Base-by-base conservation (phyloP, 2,329 filamentous ascomycete species). In the Ceratocystis ficicola region DNA sequence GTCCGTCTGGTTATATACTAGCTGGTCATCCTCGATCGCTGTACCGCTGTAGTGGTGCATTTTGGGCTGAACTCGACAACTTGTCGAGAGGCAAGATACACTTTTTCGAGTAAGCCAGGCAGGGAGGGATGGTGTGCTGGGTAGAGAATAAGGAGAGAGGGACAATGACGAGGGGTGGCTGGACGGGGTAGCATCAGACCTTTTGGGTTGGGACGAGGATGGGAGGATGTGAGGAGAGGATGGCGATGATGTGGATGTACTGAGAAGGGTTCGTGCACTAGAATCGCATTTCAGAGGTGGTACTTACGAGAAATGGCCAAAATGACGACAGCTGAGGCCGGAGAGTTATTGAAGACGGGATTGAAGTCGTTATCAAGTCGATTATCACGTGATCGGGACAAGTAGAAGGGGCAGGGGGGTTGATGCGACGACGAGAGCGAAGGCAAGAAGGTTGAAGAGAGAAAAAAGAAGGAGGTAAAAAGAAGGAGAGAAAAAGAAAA, bases 351-450 rank as follows among this genome's bases (percentile, higher is more conserved):
- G 50, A 25, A 55, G 52, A 28, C 17, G n/a, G 15, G 1, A 8
- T 59, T 17, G 20, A 32, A n/a, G 36, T 41, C 36, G 36, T 41
- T 44, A 62, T 46, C 22, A 62, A 36, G 44, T 46, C 6, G 41
- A 5, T 3, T 6, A 44, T 50, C 61, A 63, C 41, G 44, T 63
- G 55, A 59, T 22, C 28, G 55, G 15, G 6, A 59, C 10, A 36
- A 36, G 55, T 28, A n/a, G 5, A 8, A n/a, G 4, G 17, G 50
- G 12, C 20, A 57, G 55, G 69, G 67, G 66, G 67, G 15, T 68
- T 69, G 62, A 67, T 67, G 60, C 70, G 69, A 69, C 41, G 44
- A 62, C 15, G n/a, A 30, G 30, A 10, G 20, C 15, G 32, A 32
- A 25, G 44, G 32, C 20, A 44, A n/a, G 22, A 7, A 46, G n/a